These are phyloP conservation scores for Triticum turgidum DNA, from an alignment of 176 grass and related monocot genomes.

Conservation along the genomic window DNA sequence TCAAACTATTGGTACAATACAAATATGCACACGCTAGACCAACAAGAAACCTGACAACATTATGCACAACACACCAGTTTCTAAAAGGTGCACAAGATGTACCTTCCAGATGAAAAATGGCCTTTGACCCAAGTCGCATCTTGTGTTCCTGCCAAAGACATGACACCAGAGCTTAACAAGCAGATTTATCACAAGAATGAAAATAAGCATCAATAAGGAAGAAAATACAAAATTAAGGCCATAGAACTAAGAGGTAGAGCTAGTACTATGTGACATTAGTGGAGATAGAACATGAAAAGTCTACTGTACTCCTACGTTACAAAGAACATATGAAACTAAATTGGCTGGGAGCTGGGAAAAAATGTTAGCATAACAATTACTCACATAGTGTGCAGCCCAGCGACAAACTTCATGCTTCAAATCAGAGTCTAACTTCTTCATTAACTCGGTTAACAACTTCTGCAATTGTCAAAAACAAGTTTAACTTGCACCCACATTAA, in stretches of 20 bases:
- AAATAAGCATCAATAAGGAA: not conserved
- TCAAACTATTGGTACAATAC: not conserved
- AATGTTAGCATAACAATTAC: slow-evolving; percentile 27
- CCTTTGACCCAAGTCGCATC: slow-evolving; percentile 89
- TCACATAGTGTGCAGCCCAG: slow-evolving; percentile 99
- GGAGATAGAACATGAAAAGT: not conserved
- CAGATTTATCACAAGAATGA: not conserved
- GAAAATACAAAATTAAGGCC: not conserved
- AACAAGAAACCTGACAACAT: not conserved
- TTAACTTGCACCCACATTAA: slow-evolving; percentile 13
- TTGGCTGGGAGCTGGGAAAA: not conserved
- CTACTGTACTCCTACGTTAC: not conserved
- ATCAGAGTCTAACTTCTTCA: slow-evolving; percentile 92
- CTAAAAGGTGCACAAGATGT: not conserved
- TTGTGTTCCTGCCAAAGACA: slow-evolving; percentile 78
- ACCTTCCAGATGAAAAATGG: slow-evolving; percentile 99
- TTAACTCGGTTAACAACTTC: slow-evolving; percentile 85
- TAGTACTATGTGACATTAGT: not conserved
- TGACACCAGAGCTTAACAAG: not conserved
- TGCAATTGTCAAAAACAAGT: slow-evolving; percentile 40
- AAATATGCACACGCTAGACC: not conserved
- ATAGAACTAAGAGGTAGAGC: not conserved
- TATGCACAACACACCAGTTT: not conserved
- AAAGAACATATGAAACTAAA: not conserved
- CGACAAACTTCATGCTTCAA: slow-evolving; percentile 96